A percentile compares a stretch with the other conserved stretches of the same genome.
These are phyloP conservation scores for Penicillium coffeae DNA, from an alignment of 495 filamentous ascomycete genomes.

Conservation along the genomic window DNA sequence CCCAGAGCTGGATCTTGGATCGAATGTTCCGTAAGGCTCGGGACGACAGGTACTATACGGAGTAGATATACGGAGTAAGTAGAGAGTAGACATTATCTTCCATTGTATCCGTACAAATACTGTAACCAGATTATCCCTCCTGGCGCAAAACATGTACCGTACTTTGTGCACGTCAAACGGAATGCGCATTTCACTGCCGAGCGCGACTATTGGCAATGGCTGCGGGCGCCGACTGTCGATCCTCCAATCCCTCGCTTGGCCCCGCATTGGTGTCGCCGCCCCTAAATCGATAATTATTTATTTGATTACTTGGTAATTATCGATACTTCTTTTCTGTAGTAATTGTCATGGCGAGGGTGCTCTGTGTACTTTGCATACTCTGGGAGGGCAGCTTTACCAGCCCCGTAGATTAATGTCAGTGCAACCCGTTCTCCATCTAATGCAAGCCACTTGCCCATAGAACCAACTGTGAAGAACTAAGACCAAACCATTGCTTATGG, in stretches of 20 bases:
- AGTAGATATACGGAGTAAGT: too few species aligned
- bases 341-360: too few species aligned
- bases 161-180: conserved; percentile 23
- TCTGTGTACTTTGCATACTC: too few species aligned
- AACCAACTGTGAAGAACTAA: not conserved
- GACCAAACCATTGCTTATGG: not conserved
- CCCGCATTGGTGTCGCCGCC: conserved; percentile 30
- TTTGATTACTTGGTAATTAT: too few species aligned
- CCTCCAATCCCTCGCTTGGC: conserved; percentile 35
- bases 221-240: conserved; percentile 41
- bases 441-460: conserved; percentile 32
- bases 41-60: too few species aligned
- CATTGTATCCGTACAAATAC: too few species aligned
- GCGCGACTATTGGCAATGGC: conserved; percentile 42
- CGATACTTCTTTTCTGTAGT: too few species aligned
- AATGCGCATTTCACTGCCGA: conserved; percentile 31
- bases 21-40: too few species aligned
- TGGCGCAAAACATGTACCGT: not conserved
- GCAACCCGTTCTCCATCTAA: conserved; percentile 29
- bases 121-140: too few species aligned
- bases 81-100: too few species aligned
- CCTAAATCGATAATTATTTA: not conserved
- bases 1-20: not conserved
- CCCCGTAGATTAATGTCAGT: conserved; percentile 17
- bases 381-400: too few species aligned